phyloP scores from a whole-genome alignment of 257 asterid species.

The Primulina huaijiensis region DNA sequence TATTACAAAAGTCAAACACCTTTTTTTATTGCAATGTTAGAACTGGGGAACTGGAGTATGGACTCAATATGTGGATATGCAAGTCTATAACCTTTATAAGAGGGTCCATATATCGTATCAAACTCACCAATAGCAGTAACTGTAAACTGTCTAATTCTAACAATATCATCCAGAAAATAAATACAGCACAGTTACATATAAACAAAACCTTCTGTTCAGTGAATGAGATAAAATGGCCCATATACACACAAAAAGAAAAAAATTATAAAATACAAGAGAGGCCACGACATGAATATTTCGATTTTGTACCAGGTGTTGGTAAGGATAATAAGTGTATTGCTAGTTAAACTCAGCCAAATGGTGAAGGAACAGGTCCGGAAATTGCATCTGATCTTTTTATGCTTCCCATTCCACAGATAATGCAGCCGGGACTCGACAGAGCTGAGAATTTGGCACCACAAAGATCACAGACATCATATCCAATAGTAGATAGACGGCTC shows the following conservation, averaged over 20 bases:
- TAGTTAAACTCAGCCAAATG: slow-evolving; percentile 57
- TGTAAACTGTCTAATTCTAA: not conserved
- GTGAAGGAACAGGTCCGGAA: slow-evolving; percentile 88
- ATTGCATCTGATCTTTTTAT: slow-evolving; percentile 94
- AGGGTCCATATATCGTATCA: too few relatives aligned
- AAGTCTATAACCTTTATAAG: too few relatives aligned
- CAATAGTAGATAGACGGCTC: slow-evolving; percentile 90
- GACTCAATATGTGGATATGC: too few relatives aligned
- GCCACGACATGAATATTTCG: not conserved
- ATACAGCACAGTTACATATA: not conserved
- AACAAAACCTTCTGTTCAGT: not conserved
- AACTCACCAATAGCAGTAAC: not conserved
- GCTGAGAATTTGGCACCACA: slow-evolving; percentile 99
- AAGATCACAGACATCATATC: slow-evolving; percentile 93
- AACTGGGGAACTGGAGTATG: too few relatives aligned
- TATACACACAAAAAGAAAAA: not conserved
- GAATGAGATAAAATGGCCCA: not conserved
- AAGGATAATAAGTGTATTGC: not conserved
- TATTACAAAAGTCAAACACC: too few relatives aligned
- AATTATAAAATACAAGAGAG: not conserved
- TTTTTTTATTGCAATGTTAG: too few relatives aligned
- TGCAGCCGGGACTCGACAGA: slow-evolving; percentile 86
- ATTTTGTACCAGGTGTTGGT: not conserved
- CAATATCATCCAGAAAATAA: not conserved
- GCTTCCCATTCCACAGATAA: slow-evolving; percentile 99